A percentile compares a stretch with the other conserved stretches of the same genome.
Conservation (phyloP, 345 rosid genomes). For the Carallia brachiata region DNA sequence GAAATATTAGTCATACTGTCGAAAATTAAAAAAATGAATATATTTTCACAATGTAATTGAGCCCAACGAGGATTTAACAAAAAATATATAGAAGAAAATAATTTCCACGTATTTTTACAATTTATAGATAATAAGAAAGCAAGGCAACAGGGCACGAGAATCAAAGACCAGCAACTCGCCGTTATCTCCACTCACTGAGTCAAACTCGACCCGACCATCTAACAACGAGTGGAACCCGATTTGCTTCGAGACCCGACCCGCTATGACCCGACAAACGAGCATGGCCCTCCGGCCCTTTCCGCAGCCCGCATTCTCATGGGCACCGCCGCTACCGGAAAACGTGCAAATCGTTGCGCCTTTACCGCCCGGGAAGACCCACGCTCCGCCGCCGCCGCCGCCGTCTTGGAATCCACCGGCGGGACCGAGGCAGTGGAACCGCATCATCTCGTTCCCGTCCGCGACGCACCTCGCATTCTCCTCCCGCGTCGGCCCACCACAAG, state of each 20-base stretch:
- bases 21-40: too few relatives aligned
- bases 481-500: conserved; percentile 29
- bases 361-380: conserved; percentile 55
- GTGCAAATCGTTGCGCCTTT: conserved; percentile 71
- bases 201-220: conserved; percentile 54
- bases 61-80: not conserved
- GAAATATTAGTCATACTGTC: too few relatives aligned
- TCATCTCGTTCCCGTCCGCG: conserved; percentile 96
- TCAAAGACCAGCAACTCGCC: conserved; percentile 90
- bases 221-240: conserved; percentile 42
- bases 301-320: conserved; percentile 80
- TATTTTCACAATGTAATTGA: too few relatives aligned
- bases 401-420: conserved; percentile 38
- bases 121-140: conserved; percentile 88
- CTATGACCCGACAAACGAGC: conserved; percentile 89
- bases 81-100: conserved; percentile 7
- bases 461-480: conserved; percentile 78
- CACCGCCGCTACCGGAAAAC: conserved; percentile 69
- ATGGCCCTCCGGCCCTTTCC: conserved; percentile 87
- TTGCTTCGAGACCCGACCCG: conserved; percentile 73
- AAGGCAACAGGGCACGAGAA: conserved; percentile 85
- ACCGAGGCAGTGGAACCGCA: conserved; percentile 87
- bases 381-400: conserved; percentile 25
- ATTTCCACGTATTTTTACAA: conserved; percentile 51
- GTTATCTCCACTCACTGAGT: conserved; percentile 78